Base-by-base conservation (phyloP, 768 basidiomycete genomes). In the Boletus subcaerulescens region DNA sequence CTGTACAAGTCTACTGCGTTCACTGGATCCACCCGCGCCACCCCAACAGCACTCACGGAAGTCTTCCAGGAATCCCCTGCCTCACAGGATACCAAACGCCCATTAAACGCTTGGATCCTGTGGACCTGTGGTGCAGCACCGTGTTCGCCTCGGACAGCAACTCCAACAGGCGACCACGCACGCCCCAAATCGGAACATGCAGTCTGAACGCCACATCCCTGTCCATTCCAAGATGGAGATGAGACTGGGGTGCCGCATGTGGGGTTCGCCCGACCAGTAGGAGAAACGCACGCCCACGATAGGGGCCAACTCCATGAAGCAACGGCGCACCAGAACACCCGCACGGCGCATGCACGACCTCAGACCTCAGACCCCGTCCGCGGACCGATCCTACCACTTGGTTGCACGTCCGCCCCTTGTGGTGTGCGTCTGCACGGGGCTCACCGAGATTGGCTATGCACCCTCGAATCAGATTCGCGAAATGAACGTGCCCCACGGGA, bases 391-490 rank as follows among this genome's bases (percentile, higher is more conserved):
- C 11, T 40, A 5, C 36, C 33, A 14, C 12, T 8, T n/a, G 29
- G 2, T 12, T 14, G 13, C 12, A 15, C 6, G 13, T 17, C 39
- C 43, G 32, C 11, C 10, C 29, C 53, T 49, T 49, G 49, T 51
- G 59, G 58, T 20, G 32, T 26, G 14, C 33, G 45, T 44, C 39
- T 12, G 14, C 44, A 8, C 3, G 38, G 42, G 36, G 49, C 45
- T 22, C 53, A 33, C 60, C 56, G 22, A 65, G 64, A 66, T 65
- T 63, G 61, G 55, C 50, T 58, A 50, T 22, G 35, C 42, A 46
- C 61, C 64, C 59, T 60, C 50, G 56, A 66, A 58, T 65, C 54
- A 32, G 59, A 64, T 65, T 57, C 55, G 52, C 62, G 64, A 55
- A 51, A 55, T 62, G 62, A 66, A 55, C 55, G 57, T 60, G 56